A percentile compares a stretch with the other conserved stretches of the same genome.
These are phyloP conservation scores for Macadamia integrifolia DNA, from an alignment of 164 flowering plant genomes.

Conservation along the genomic window DNA sequence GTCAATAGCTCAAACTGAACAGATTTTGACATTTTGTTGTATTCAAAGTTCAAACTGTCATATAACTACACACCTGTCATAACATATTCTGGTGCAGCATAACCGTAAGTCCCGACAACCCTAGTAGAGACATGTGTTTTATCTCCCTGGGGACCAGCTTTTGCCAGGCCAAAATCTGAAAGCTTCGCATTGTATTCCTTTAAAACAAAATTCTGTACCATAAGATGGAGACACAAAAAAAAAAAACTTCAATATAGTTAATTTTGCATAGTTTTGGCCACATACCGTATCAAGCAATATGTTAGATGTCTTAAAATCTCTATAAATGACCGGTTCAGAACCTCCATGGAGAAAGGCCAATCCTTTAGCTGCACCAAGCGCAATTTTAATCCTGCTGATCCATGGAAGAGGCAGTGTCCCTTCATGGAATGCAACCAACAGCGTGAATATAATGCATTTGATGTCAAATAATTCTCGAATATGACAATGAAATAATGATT, in stretches of 20 bases:
- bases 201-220: slow-evolving; percentile 10
- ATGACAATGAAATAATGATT: not conserved
- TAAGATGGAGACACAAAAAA: not conserved
- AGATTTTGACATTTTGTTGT: not conserved
- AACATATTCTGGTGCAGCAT: slow-evolving; percentile 99
- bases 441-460: slow-evolving; percentile 3
- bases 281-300: slow-evolving; percentile 90
- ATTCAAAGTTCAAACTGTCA: not conserved
- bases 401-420: slow-evolving; percentile 95
- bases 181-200: slow-evolving; percentile 97
- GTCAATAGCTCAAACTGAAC: not conserved
- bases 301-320: slow-evolving; percentile 97
- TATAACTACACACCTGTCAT: slow-evolving; percentile 69
- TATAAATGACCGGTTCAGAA: slow-evolving; percentile 76
- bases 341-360: slow-evolving; percentile 86
- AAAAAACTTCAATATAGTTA: not conserved
- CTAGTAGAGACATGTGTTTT: slow-evolving; percentile 96
- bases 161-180: slow-evolving; percentile 96
- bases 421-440: slow-evolving; percentile 14
- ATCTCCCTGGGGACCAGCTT: slow-evolving; percentile 95
- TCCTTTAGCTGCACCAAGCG: slow-evolving; percentile 97
- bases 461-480: not conserved
- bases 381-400: slow-evolving; percentile 85
- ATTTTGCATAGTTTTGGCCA: not conserved
- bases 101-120: slow-evolving; percentile 96